Evolutionary conservation across 345 rosid genomes (phyloP).

Genomic region (Kernera saxatilis): DNA sequence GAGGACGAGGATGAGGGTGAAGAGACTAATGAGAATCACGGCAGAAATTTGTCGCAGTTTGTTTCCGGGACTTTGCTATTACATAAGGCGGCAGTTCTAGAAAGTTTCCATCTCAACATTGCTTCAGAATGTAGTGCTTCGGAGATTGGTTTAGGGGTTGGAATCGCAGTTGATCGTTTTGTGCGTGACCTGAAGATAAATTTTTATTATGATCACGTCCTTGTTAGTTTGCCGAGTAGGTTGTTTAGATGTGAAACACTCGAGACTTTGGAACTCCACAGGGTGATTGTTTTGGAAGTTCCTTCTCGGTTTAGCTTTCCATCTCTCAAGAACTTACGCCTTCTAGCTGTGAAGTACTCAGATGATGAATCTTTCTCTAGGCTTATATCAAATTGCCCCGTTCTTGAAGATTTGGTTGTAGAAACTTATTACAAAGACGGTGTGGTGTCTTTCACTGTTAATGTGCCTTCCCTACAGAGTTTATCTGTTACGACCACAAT

Average conservation of each 20-base stretch:
- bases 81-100: neutral
- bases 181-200: neutral
- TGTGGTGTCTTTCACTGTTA: neutral
- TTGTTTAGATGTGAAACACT: constrained; percentile 16
- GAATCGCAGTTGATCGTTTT: neutral
- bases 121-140: neutral
- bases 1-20: neutral
- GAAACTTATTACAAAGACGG: neutral
- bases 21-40: neutral
- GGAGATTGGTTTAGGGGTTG: neutral
- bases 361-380: neutral
- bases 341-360: neutral
- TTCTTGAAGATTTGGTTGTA: neutral
- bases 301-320: too few species aligned
- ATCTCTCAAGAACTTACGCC: too few species aligned
- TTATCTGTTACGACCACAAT: neutral
- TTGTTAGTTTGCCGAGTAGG: neutral
- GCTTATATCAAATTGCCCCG: neutral
- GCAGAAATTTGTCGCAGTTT: neutral
- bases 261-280: too few species aligned
- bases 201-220: neutral
- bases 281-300: too few species aligned
- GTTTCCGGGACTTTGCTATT: neutral
- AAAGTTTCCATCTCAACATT: neutral
- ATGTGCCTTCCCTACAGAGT: neutral